Percentiles rank a stretch among this genome's conserved stretches.
Evolutionary conservation across 495 filamentous ascomycete genomes (phyloP).

Genomic region (Pyrenula massariospora): DNA sequence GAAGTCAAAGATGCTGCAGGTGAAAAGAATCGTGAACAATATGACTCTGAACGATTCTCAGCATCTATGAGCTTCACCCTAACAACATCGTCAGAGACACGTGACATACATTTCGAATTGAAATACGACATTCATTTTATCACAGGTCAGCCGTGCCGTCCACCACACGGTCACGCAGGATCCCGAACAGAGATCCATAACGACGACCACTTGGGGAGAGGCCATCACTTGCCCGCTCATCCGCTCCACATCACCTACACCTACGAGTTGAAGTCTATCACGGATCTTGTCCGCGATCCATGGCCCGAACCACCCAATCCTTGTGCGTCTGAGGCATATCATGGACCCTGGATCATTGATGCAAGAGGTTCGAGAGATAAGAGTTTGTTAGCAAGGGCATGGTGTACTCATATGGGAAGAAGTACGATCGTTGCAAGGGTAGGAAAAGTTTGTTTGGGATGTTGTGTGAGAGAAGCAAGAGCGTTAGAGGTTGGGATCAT

Average conservation of each 20-base stretch:
- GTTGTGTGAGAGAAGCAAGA: slow-evolving; percentile 58
- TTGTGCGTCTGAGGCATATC: slow-evolving; percentile 16
- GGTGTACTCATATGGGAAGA: slow-evolving; percentile 57
- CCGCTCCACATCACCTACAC: slow-evolving; percentile 50
- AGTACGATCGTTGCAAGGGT: slow-evolving; percentile 56
- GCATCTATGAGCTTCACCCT: slow-evolving; percentile 42
- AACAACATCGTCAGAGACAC: slow-evolving; percentile 16
- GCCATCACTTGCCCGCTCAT: slow-evolving; percentile 38
- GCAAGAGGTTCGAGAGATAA: slow-evolving; percentile 40
- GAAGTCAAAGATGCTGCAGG: slow-evolving; percentile 13
- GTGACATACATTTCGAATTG: slow-evolving; percentile 34
- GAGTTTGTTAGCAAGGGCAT: slow-evolving; percentile 54
- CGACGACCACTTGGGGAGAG: slow-evolving; percentile 4
- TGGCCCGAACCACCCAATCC: neutral
- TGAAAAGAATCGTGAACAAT: too few species aligned
- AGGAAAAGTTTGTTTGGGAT: slow-evolving; percentile 51
- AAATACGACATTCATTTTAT: slow-evolving; percentile 55
- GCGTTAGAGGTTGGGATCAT: slow-evolving; percentile 56
- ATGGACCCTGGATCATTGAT: slow-evolving; percentile 37
- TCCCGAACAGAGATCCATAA: slow-evolving; percentile 2
- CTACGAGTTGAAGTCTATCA: slow-evolving; percentile 42
- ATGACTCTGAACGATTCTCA: neutral
- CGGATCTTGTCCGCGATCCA: slow-evolving; percentile 13
- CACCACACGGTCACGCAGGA: slow-evolving; percentile 28
- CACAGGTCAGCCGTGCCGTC: slow-evolving; percentile 51